Base-by-base conservation (phyloP, 257 asterid species). In the Plectranthus barbatus region DNA sequence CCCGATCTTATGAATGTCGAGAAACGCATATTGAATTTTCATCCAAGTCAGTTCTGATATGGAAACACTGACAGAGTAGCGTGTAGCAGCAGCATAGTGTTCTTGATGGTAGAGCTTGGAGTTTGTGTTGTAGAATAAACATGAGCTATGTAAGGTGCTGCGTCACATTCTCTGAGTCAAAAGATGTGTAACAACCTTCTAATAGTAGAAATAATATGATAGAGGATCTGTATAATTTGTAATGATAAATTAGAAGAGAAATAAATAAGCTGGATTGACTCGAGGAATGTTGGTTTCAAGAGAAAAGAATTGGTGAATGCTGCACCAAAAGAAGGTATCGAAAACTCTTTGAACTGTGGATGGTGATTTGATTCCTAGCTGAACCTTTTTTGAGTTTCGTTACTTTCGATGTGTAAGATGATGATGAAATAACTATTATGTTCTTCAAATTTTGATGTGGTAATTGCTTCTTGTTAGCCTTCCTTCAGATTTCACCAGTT, bases 401-500 rank as follows among this genome's bases (percentile, higher is more conserved):
- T 62, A 45, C 48, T 53, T 62, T 70, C 5, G 24, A 20, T 9
- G 54, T 19, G 36, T 12, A 14, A 50, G 9, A 21, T 20, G 14
- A 21, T 20, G 14, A 36, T 37, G 37, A 9, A 42, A 37, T 44
- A 39, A 31, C 53, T 17, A 29, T 34, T 11, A 3, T 41, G n/a
- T 37, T 14, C 20, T 47, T 31, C 9, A 49, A 33, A 13, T 44
- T 14, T 69, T 46, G 15, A 42, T 19, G 44, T 56, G 20, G 20
- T 72, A 48, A 71, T 74, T 62, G 63, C 64, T 58, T 53, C 39
- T 64, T 64, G 62, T 70, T 68, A 42, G 57, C 60, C 44, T 78
- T 51, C 24, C 66, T 77, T 67, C 85, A 91, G 98, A 78, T 91
- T 91, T 74, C 98, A 91, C 75, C 90, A 70, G 21, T 72, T 91